Percentiles rank a stretch among this genome's conserved stretches.
Evolutionary conservation across 371 early-diverging fungal genomes (phyloP).

Genomic region (Chytridiales sp.): DNA sequence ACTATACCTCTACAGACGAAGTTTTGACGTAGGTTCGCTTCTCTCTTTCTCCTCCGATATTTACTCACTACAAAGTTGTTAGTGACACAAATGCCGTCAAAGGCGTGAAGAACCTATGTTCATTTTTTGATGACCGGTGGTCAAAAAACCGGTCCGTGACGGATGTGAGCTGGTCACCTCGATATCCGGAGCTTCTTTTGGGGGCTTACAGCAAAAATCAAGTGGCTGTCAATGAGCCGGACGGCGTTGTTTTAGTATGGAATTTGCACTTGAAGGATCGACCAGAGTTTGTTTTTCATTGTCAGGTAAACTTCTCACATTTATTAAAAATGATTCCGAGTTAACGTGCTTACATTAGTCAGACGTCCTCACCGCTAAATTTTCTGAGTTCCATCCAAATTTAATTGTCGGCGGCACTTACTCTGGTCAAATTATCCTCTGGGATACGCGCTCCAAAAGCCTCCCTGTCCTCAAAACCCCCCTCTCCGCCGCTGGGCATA

Average conservation of each 20-base stretch:
- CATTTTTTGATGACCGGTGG: constrained; percentile 81
- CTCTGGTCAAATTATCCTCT: constrained; percentile 93
- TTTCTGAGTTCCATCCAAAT: constrained; percentile 89
- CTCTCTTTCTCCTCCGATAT: no score
- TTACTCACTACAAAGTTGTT: background rate
- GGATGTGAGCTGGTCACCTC: constrained; percentile 86
- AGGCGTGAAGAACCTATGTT: constrained; percentile 66
- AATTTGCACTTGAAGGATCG: constrained; percentile 82
- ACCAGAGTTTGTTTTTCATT: constrained; percentile 92
- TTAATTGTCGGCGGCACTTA: constrained; percentile 92
- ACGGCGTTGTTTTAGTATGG: constrained; percentile 93
- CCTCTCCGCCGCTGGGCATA: constrained; percentile 88
- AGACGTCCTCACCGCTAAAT: constrained; percentile 84
- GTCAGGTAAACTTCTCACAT: constrained; percentile 60
- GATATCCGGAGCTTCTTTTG: constrained; percentile 84
- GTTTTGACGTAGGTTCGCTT: background rate
- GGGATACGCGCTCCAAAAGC: constrained; percentile 90
- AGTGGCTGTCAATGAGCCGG: constrained; percentile 83
- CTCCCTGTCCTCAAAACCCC: constrained; percentile 54
- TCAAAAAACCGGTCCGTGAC: constrained; percentile 83
- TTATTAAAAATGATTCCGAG: no score
- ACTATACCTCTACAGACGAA: constrained; percentile 70
- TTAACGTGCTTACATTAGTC: constrained; percentile 53
- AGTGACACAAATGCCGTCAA: constrained; percentile 66
- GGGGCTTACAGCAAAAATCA: constrained; percentile 89